Evolutionary conservation across 1,139 yeast species (phyloP).

Genomic region (Pichia inconspicua): DNA sequence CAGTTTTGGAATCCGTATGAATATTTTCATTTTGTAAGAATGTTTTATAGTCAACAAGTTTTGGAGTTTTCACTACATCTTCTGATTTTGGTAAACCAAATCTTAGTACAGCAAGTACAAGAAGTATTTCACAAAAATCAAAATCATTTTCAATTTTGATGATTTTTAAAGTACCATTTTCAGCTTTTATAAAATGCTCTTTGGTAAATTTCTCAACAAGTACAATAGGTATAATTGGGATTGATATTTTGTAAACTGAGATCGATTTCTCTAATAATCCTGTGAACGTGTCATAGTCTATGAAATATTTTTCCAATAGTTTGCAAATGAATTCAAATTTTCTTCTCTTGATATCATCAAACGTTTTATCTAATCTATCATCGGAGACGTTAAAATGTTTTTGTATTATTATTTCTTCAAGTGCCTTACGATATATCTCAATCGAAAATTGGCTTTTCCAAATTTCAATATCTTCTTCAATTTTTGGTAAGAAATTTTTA

Average conservation of each 20-base stretch:
- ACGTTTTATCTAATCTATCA: neutral
- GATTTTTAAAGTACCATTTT: conserved; percentile 13
- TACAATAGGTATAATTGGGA: conserved; percentile 15
- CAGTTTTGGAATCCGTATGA: conserved; percentile 15
- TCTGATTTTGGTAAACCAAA: conserved; percentile 11
- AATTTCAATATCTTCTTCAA: conserved; percentile 7
- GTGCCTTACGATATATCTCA: conserved; percentile 8
- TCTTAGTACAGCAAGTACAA: conserved; percentile 17
- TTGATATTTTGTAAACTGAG: neutral
- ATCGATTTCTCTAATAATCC: conserved; percentile 3
- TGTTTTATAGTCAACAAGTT: conserved; percentile 6
- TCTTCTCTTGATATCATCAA: conserved; percentile 5
- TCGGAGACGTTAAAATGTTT: conserved; percentile 1
- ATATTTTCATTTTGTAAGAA: conserved; percentile 8
- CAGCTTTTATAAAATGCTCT: conserved; percentile 10
- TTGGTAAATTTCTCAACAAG: conserved; percentile 9
- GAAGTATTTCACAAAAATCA: conserved; percentile 19
- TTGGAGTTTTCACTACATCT: conserved; percentile 5
- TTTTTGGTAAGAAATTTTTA: conserved; percentile 8
- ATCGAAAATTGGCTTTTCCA: conserved; percentile 10
- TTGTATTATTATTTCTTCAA: conserved; percentile 8
- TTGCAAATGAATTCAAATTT: conserved; percentile 10
- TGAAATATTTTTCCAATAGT: conserved; percentile 13
- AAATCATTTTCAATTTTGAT: conserved; percentile 10
- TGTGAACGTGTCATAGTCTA: conserved; percentile 10